Conservation (phyloP, 257 asterid genomes). For the Solanum pimpinellifolium region DNA sequence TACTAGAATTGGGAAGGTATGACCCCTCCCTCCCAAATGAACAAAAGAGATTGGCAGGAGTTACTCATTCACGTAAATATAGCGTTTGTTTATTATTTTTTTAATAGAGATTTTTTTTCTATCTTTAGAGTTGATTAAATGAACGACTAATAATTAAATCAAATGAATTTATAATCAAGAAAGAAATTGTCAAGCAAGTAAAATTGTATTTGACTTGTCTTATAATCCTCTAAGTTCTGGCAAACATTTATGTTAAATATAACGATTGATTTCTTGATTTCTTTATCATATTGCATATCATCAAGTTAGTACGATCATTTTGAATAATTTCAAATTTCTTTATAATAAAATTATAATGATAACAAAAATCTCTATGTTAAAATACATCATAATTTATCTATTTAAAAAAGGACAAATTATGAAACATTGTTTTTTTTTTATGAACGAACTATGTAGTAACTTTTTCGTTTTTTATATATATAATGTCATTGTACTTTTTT, state of each 20-base stretch:
- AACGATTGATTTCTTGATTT: too few relatives aligned
- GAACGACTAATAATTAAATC: neutral
- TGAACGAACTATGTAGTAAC: neutral
- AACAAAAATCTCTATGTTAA: neutral
- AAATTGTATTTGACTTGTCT: neutral
- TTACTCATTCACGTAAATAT: neutral
- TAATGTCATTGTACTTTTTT: neutral
- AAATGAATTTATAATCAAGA: neutral
- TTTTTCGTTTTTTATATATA: too few relatives aligned
- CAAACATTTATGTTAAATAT: neutral
- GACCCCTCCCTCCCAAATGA: too few relatives aligned
- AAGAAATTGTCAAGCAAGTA: neutral
- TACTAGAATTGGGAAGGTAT: too few relatives aligned
- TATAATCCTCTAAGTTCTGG: neutral
- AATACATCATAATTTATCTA: too few relatives aligned
- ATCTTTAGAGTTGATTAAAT: neutral
- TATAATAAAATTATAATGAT: too few relatives aligned
- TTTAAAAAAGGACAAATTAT: neutral
- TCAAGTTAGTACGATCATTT: too few relatives aligned
- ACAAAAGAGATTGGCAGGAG: neutral
- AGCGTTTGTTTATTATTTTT: too few relatives aligned
- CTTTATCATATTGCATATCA: too few relatives aligned
- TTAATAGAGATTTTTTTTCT: neutral
- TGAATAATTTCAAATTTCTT: too few relatives aligned
- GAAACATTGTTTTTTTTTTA: neutral